Conservation (phyloP, 805 yeast genomes). For the Metschnikowia matae region DNA sequence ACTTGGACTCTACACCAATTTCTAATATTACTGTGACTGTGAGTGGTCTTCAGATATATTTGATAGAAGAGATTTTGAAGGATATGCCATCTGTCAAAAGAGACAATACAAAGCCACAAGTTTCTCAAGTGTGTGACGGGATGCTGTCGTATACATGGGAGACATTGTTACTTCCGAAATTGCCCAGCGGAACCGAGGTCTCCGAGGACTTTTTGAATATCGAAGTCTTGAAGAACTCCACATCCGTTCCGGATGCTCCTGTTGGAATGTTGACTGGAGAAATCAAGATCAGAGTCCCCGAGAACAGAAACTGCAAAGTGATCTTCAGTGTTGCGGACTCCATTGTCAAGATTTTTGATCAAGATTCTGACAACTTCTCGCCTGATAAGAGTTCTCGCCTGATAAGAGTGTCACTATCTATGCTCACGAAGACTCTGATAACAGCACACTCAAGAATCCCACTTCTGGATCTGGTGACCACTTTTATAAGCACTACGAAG, state of each 20-base stretch:
- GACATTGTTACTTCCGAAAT: conserved; percentile 44
- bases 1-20: conserved; percentile 33
- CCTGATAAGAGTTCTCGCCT: too few relatives aligned
- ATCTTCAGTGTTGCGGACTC: conserved; percentile 51
- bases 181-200: conserved; percentile 27
- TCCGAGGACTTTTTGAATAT: conserved; percentile 46
- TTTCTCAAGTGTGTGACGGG: conserved; percentile 42
- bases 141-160: conserved; percentile 51
- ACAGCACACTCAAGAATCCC: conserved; percentile 1
- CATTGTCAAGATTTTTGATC: conserved; percentile 21
- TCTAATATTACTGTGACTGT: conserved; percentile 43
- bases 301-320: conserved; percentile 62
- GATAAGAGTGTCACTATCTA: conserved; percentile 59
- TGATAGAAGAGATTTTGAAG: conserved; percentile 40
- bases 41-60: conserved; percentile 48
- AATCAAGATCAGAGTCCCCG: conserved; percentile 51
- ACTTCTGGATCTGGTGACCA: conserved; percentile 40
- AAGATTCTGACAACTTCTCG: conserved; percentile 28
- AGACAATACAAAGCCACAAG: conserved; percentile 24
- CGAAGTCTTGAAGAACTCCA: conserved; percentile 48
- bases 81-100: conserved; percentile 65
- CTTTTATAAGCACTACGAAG: conserved; percentile 50
- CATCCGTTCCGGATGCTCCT: conserved; percentile 41
- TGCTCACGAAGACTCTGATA: conserved; percentile 24
- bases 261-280: conserved; percentile 68